Evolutionary conservation across 2,329 filamentous ascomycete genomes (phyloP).

Genomic region (Aspergillus fumigatiaffinis): DNA sequence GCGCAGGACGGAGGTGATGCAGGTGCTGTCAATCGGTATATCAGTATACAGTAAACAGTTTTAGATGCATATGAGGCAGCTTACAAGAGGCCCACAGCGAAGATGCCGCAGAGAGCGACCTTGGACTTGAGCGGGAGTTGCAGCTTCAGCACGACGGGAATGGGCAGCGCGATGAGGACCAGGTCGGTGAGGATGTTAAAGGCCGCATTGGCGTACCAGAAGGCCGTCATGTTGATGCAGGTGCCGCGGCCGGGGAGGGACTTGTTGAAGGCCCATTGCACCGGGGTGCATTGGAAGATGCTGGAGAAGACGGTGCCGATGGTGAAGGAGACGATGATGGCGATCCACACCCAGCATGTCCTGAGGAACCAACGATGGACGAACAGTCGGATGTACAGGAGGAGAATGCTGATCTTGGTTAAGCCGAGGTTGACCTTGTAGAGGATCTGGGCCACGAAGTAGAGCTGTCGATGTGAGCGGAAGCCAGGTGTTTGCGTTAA

Average conservation of each 20-base stretch:
- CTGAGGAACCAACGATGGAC: constrained; percentile 16
- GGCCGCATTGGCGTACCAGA: constrained; percentile 49
- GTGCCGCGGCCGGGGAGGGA: constrained; percentile 23
- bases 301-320: constrained; percentile 16
- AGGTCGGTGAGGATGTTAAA: constrained; percentile 37
- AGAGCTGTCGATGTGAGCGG: constrained; percentile 8
- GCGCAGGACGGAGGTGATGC: constrained; percentile 15
- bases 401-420: constrained; percentile 23
- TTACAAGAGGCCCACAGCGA: constrained; percentile 30
- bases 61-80: constrained; percentile 5
- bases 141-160: constrained; percentile 29
- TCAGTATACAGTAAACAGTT: not conserved
- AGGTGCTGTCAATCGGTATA: constrained; percentile 7
- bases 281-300: constrained; percentile 21
- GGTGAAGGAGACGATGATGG: constrained; percentile 18
- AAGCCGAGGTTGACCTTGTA: constrained; percentile 22
- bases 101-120: constrained; percentile 43
- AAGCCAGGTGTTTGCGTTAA: not conserved
- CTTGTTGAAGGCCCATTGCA: constrained; percentile 17
- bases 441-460: constrained; percentile 22
- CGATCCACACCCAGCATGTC: constrained; percentile 14
- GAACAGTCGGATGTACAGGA: constrained; percentile 20
- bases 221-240: constrained; percentile 46
- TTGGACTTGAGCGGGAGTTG: constrained; percentile 43
- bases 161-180: constrained; percentile 33